Conservation (phyloP, 2,329 filamentous ascomycete species). For the Paecilomyces fulvus region DNA sequence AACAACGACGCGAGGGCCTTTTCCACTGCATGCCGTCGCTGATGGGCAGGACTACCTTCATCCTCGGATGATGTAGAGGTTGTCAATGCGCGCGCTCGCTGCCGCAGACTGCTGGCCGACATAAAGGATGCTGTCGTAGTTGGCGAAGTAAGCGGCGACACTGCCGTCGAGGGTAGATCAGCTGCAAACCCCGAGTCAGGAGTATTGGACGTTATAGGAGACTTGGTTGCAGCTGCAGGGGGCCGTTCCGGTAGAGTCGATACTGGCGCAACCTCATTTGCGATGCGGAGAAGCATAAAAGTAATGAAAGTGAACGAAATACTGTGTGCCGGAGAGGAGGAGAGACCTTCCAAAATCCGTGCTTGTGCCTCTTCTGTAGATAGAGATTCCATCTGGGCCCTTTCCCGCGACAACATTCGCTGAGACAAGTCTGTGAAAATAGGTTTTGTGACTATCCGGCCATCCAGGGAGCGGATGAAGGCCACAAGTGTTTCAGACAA, state of each 20-base stretch:
- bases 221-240: conserved; percentile 9
- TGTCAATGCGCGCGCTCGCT: conserved; percentile 16
- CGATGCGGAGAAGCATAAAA: conserved; percentile 59
- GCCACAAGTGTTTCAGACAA: conserved; percentile 62
- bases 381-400: conserved; percentile 39
- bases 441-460: conserved; percentile 64
- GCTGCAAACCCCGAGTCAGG: not conserved
- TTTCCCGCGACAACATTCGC: conserved; percentile 43
- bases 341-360: conserved; percentile 64
- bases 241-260: conserved; percentile 10
- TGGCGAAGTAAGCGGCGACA: conserved; percentile 4
- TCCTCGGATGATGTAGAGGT: conserved; percentile 23
- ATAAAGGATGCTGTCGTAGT: conserved; percentile 14
- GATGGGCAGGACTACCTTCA: conserved; percentile 40
- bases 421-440: conserved; percentile 65
- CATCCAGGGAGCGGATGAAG: conserved; percentile 66
- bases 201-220: conserved; percentile 9
- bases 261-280: conserved; percentile 45
- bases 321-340: conserved; percentile 66
- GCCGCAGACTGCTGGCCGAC: conserved; percentile 21
- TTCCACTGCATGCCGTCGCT: conserved; percentile 53
- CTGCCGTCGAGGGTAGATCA: conserved; percentile 9
- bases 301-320: conserved; percentile 85
- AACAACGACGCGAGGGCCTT: conserved; percentile 58
- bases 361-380: conserved; percentile 49